phyloP scores from a whole-genome alignment of 2,329 filamentous ascomycete genomes.

The Neopestalotiopsis clavispora region DNA sequence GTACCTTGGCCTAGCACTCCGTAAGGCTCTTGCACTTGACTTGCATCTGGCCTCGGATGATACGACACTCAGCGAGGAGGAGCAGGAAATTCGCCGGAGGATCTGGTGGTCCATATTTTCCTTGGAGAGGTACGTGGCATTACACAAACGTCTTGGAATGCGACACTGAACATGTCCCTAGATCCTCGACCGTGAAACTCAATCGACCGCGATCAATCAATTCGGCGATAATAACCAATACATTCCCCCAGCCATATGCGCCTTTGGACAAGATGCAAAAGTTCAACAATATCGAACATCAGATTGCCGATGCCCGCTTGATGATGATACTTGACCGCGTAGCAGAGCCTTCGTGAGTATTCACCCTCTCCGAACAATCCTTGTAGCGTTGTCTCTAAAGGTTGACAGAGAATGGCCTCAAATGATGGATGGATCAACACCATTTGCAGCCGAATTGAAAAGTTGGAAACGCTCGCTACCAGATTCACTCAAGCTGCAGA shows the following conservation, averaged over 20 bases:
- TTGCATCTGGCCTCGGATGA: constrained; percentile 34
- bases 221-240: constrained; percentile 27
- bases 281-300: constrained; percentile 38
- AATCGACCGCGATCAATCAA: constrained; percentile 30
- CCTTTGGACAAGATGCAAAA: constrained; percentile 30
- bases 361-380: background rate
- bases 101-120: constrained; percentile 39
- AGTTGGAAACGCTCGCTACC: constrained; percentile 38
- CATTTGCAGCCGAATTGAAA: constrained; percentile 31
- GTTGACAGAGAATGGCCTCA: constrained; percentile 11
- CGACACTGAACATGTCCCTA: background rate
- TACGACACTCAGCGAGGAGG: constrained; percentile 24
- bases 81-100: constrained; percentile 28
- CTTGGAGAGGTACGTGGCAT: constrained; percentile 29
- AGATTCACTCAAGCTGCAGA: constrained; percentile 30
- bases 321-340: constrained; percentile 36
- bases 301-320: constrained; percentile 36
- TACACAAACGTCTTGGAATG: background rate
- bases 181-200: constrained; percentile 30
- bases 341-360: constrained; percentile 29
- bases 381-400: too few species aligned
- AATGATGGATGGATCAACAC: background rate
- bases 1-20: constrained; percentile 35
- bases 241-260: constrained; percentile 23
- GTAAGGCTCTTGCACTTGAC: constrained; percentile 35